Evolutionary conservation across 306 rosid species (phyloP).

Genomic region (Lagenaria siceraria): DNA sequence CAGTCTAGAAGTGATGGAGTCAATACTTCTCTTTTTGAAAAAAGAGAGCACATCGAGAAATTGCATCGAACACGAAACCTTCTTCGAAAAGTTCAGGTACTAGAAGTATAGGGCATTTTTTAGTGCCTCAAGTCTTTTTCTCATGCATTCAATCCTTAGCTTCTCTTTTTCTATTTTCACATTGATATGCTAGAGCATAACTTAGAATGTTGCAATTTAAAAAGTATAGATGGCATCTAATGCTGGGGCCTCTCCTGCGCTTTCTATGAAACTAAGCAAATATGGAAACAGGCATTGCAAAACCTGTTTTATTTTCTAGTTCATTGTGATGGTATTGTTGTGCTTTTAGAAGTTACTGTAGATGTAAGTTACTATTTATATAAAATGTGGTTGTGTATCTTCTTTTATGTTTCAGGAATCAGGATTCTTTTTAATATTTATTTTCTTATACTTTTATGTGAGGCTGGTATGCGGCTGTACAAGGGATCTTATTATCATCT

Average conservation of each 20-base stretch:
- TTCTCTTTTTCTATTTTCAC: not conserved
- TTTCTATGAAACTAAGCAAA: not conserved
- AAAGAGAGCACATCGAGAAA: slow-evolving; percentile 84
- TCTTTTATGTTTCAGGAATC: not conserved
- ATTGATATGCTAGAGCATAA: not conserved
- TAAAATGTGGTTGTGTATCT: not conserved
- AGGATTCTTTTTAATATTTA: not conserved
- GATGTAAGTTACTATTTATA: not conserved
- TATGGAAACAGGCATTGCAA: not conserved
- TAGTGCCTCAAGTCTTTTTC: not conserved
- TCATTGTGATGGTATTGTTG: not conserved
- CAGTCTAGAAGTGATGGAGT: slow-evolving; percentile 87
- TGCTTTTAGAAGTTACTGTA: not conserved
- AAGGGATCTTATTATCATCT: slow-evolving; percentile 11
- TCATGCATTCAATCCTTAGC: not conserved
- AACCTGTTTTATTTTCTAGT: not conserved
- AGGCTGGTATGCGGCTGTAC: not conserved
- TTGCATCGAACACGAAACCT: slow-evolving; percentile 75
- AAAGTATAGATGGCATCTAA: not conserved
- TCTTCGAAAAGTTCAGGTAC: slow-evolving; percentile 91
- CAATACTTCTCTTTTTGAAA: slow-evolving; percentile 67
- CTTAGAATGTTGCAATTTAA: not conserved
- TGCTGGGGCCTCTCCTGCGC: not conserved
- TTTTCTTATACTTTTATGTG: not conserved
- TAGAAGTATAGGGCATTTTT: not conserved